Evolutionary conservation across 2,329 filamentous ascomycete species (phyloP), one percentile per base, ranked within the genome.

Genomic region (Paramyrothecium sp.): DNA sequence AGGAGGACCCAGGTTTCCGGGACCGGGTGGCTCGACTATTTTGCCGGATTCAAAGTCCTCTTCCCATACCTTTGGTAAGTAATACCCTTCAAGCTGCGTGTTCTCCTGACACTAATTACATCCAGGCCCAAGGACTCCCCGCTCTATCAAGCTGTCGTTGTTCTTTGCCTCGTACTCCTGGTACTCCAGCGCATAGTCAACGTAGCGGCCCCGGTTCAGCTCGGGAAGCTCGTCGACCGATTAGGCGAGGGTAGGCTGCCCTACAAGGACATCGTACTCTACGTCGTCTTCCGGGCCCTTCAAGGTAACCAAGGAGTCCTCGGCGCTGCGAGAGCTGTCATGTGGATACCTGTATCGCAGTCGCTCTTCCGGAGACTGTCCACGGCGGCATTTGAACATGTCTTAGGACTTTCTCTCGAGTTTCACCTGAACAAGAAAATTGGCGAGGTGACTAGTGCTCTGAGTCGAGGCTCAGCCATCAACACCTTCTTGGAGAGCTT

Each of bases 351-450:
- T 0, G 73, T 81, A 1, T 73, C 75, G 0, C 79, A 81, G 51
- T 73, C 68, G 0, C 67, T 77, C 4, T 81, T 75, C 59, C 73
- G 76, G 1, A 63, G 75, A 17, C 66, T 81, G 2, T 78, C 76
- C 0, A 70, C 64, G 1, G 76, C 78, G 1, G 76, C 78, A 1
- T 81, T 81, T 26, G 75, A 79, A 55, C 79, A 81, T 51, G 76
- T 81, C 0, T 63, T 80, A 3, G 71, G 71, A 0, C 70, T 81
- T 1, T 80, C 77, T 0, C 67, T 82, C 11, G 79, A 82, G 12
- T 82, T 82, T 49, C 80, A 82, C 55, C 67, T 81, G 1, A 78
- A 75, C 63, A 82, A 82, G 60, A 73, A 77, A 47, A 75, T 78
- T n/a, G 80, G 79, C 2, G 80, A 82, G 63, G 78, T 82, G 10